Conservation (phyloP, 352 stramenopile species). For the Globisporangium paddicum region DNA sequence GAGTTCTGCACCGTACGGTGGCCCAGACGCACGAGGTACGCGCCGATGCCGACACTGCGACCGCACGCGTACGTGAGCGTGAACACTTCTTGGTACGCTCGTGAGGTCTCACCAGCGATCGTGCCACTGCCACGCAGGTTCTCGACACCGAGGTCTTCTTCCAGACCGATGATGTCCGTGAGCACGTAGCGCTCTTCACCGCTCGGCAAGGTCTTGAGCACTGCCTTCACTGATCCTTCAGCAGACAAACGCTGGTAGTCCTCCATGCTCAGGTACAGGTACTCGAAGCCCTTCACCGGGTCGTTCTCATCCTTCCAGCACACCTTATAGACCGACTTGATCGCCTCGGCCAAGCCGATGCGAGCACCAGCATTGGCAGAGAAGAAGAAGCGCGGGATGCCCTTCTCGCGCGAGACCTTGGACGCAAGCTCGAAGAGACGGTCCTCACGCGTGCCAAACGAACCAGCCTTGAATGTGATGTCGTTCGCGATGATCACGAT, state of each 20-base stretch:
- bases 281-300: conserved; percentile 98
- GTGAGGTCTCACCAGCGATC: conserved; percentile 98
- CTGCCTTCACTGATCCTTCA: conserved; percentile 88
- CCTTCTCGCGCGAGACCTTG: conserved; percentile 90
- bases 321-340: conserved; percentile 98
- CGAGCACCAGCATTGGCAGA: conserved; percentile 98
- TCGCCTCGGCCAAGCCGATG: conserved; percentile 97
- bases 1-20: conserved; percentile 99
- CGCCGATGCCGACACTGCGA: conserved; percentile 98
- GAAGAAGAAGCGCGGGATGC: conserved; percentile 97
- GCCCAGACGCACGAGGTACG: conserved; percentile 98
- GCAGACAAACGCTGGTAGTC: conserved; percentile 93
- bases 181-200: conserved; percentile 92
- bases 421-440: conserved; percentile 98
- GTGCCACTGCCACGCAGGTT: conserved; percentile 98
- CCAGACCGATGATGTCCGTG: conserved; percentile 97
- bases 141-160: conserved; percentile 98
- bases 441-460: conserved; percentile 99
- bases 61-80: conserved; percentile 99
- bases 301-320: conserved; percentile 96
- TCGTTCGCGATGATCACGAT: conserved; percentile 99
- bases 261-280: conserved; percentile 95
- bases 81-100: conserved; percentile 98
- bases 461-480: conserved; percentile 99
- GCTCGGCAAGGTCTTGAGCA: conserved; percentile 48